phyloP scores from a whole-genome alignment of 768 basidiomycete genomes.

The Mycena belliarum region DNA sequence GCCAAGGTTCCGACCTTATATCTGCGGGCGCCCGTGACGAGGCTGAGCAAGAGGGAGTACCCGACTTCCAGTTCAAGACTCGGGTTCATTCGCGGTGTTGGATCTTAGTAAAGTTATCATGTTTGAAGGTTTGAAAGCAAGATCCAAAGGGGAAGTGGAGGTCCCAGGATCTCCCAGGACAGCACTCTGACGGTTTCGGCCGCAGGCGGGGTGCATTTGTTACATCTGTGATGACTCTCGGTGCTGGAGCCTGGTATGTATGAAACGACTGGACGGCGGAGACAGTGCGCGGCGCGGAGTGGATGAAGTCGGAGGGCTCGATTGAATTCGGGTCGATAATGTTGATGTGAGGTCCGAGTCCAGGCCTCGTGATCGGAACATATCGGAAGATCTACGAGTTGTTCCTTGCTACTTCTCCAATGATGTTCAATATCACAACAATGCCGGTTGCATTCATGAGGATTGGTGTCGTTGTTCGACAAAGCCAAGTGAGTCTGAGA shows the following conservation, averaged over 20 bases:
- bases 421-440: too few species aligned
- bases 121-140: not conserved
- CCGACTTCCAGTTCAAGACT: not conserved
- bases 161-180: not conserved
- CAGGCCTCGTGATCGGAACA: too few species aligned
- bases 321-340: not conserved
- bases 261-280: not conserved
- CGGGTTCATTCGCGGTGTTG: not conserved
- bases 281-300: not conserved
- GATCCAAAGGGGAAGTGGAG: not conserved
- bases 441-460: too few species aligned
- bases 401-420: too few species aligned
- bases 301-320: not conserved
- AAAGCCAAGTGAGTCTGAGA: too few species aligned
- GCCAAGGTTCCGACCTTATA: constrained; percentile 1
- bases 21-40: constrained; percentile 1
- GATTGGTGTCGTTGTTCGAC: too few species aligned
- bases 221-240: not conserved
- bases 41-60: not conserved
- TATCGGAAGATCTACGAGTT: too few species aligned
- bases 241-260: not conserved
- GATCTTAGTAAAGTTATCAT: not conserved
- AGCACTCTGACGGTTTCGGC: not conserved
- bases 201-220: not conserved
- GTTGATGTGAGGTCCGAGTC: too few species aligned